phyloP scores from a whole-genome alignment of 345 rosid species.

The Bruguiera gymnorhiza region DNA sequence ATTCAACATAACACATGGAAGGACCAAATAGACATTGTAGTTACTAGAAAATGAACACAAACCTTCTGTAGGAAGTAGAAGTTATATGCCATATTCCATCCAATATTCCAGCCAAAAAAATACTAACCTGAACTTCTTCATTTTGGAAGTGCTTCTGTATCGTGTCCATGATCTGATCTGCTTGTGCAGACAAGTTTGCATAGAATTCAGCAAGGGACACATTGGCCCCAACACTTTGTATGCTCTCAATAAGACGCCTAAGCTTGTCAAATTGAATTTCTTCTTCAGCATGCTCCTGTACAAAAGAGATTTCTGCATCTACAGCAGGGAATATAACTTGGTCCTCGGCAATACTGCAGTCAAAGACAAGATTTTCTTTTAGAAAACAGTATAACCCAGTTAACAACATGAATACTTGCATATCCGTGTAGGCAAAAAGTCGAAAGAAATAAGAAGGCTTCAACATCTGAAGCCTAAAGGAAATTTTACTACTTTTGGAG shows the following conservation, averaged over 20 bases:
- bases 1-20: not conserved
- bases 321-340: conserved; percentile 63
- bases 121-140: conserved; percentile 55
- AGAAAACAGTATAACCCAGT: conserved; percentile 5
- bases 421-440: not conserved
- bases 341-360: conserved; percentile 63
- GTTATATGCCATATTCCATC: conserved; percentile 5
- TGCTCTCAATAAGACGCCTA: conserved; percentile 44
- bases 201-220: conserved; percentile 46
- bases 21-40: conserved; percentile 2
- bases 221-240: conserved; percentile 48
- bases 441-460: not conserved
- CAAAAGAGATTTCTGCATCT: conserved; percentile 51
- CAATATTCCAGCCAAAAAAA: conserved; percentile 5
- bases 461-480: not conserved
- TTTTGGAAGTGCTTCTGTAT: conserved; percentile 54
- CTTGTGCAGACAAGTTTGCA: conserved; percentile 44
- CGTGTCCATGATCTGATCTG: conserved; percentile 50
- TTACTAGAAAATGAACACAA: conserved; percentile 4
- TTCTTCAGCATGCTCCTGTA: conserved; percentile 60
- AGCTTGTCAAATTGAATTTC: conserved; percentile 53
- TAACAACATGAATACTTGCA: conserved; percentile 4
- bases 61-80: not conserved
- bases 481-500: not conserved
- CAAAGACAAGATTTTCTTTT: conserved; percentile 10